Evolutionary conservation across 345 rosid genomes (phyloP), one percentile per base, ranked within the genome.

Genomic region (Pistacia integerrima): DNA sequence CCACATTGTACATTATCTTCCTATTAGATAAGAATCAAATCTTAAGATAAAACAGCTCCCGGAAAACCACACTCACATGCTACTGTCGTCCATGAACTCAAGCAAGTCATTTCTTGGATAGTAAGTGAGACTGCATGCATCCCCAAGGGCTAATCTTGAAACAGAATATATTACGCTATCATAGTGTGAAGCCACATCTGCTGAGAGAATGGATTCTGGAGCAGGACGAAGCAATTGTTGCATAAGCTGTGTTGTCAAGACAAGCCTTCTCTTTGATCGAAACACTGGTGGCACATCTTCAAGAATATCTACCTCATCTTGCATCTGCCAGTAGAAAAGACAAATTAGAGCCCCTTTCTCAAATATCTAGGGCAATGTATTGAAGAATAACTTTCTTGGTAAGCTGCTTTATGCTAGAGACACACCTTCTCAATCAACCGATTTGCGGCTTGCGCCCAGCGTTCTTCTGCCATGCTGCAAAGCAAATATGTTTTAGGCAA

Each of bases 391-490:
- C 52, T 59, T 20, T 58, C 55, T 22, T 18, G 10, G 58, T 58
- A 55, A 35, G 52, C 35, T 16, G 41, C n/a, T 16, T 72, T 77
- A 41, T 66, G 33, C 28, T 59, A 35, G 74, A 67, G 72, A 59
- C 75, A 64, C 20, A 93, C 98, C 94, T 91, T 91, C 81, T 90
- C 97, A 82, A 75, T 44, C 78, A 90, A 70, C 18, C 91, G 78
- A 72, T 91, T 90, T 74, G 84, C 77, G 75, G 89, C 86, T 51
- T 49, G 68, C 12, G 92, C 91, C 98, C 98, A 91, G 49, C 82
- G 86, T 62, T 80, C 74, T 80, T 87, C 92, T 70, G 90, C 83
- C 62, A 28, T 55, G 44, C 98, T 91, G 93, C 79, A 81, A 81
- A 67, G 51, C 63, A 74, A 69, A 74, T 67, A 67, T 44, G 69